These are phyloP conservation scores for Spathaspora sp. DNA, from an alignment of 1,139 yeast genomes.

Conservation along the genomic window DNA sequence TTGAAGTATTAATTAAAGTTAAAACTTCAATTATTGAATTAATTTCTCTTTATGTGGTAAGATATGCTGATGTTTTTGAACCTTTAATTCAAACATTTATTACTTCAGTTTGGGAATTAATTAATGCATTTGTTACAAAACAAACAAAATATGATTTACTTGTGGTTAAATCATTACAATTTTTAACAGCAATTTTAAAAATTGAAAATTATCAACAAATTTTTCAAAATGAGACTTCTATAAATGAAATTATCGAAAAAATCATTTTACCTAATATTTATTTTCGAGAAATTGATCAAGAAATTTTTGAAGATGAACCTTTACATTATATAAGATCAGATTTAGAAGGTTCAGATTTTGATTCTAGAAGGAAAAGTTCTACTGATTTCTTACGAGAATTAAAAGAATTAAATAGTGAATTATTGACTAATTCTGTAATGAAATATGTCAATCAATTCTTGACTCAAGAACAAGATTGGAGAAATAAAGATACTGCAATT, in stretches of 20 bases:
- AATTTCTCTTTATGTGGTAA: slow-evolving; percentile 78
- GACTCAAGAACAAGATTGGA: slow-evolving; percentile 64
- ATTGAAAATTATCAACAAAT: slow-evolving; percentile 58
- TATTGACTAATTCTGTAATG: slow-evolving; percentile 75
- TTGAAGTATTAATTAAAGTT: slow-evolving; percentile 69
- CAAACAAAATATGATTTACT: slow-evolving; percentile 82
- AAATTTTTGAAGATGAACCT: slow-evolving; percentile 95
- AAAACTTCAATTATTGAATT: slow-evolving; percentile 86
- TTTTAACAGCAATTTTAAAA: slow-evolving; percentile 79
- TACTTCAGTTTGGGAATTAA: slow-evolving; percentile 76
- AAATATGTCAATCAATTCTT: slow-evolving; percentile 72
- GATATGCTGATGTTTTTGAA: slow-evolving; percentile 90
- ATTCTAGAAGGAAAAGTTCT: slow-evolving; percentile 87
- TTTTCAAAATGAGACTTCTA: slow-evolving; percentile 65
- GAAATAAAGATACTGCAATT: slow-evolving; percentile 81
- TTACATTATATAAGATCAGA: slow-evolving; percentile 89
- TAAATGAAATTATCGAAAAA: slow-evolving; percentile 76
- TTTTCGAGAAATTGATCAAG: slow-evolving; percentile 84
- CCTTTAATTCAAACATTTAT: slow-evolving; percentile 76
- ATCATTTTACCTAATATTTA: slow-evolving; percentile 87
- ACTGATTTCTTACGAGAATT: slow-evolving; percentile 88
- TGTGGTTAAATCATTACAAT: slow-evolving; percentile 77
- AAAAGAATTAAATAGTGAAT: slow-evolving; percentile 73
- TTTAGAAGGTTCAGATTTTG: slow-evolving; percentile 91
- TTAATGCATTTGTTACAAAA: slow-evolving; percentile 59